Percentiles rank a stretch among this genome's conserved stretches.
phyloP scores from a whole-genome alignment of 1,139 yeast genomes.

The Suhomyces anneliseae region DNA sequence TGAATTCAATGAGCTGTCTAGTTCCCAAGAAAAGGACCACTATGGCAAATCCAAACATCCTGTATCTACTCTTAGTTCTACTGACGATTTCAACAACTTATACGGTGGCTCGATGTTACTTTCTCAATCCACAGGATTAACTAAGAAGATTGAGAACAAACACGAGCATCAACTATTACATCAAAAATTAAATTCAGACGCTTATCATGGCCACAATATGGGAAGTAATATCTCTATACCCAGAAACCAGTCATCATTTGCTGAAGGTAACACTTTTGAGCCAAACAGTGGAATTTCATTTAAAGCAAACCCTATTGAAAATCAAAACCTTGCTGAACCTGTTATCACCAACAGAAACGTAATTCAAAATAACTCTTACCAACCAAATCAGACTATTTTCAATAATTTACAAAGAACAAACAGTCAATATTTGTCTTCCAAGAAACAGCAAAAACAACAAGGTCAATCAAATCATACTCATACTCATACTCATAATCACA shows the following conservation, averaged over 20 bases:
- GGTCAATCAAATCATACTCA: background rate
- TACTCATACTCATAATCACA: background rate
- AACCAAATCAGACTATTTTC: slow-evolving; percentile 47
- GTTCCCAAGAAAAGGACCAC: slow-evolving; percentile 6
- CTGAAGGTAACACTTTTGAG: slow-evolving; percentile 21
- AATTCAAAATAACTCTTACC: slow-evolving; percentile 40
- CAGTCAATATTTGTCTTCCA: slow-evolving; percentile 31
- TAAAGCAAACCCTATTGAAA: slow-evolving; percentile 34
- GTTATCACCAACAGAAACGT: slow-evolving; percentile 36
- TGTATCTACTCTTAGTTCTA: slow-evolving; percentile 22
- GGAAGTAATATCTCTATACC: slow-evolving; percentile 5
- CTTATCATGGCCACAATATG: background rate
- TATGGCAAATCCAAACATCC: slow-evolving; percentile 2
- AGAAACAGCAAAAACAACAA: slow-evolving; percentile 12
- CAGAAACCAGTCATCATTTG: slow-evolving; percentile 16
- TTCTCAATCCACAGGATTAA: slow-evolving; percentile 48
- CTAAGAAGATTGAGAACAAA: slow-evolving; percentile 35
- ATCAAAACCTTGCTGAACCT: slow-evolving; percentile 32
- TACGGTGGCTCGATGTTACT: slow-evolving; percentile 47
- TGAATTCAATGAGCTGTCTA: slow-evolving; percentile 3
- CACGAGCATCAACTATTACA: slow-evolving; percentile 11
- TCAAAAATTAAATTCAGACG: slow-evolving; percentile 13
- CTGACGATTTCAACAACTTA: slow-evolving; percentile 35
- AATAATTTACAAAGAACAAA: slow-evolving; percentile 44
- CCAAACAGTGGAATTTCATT: slow-evolving; percentile 39